A percentile compares a stretch with the other conserved stretches of the same genome.
Evolutionary conservation across 352 stramenopile species (phyloP).

Genomic region (Phytopythium aichiense): DNA sequence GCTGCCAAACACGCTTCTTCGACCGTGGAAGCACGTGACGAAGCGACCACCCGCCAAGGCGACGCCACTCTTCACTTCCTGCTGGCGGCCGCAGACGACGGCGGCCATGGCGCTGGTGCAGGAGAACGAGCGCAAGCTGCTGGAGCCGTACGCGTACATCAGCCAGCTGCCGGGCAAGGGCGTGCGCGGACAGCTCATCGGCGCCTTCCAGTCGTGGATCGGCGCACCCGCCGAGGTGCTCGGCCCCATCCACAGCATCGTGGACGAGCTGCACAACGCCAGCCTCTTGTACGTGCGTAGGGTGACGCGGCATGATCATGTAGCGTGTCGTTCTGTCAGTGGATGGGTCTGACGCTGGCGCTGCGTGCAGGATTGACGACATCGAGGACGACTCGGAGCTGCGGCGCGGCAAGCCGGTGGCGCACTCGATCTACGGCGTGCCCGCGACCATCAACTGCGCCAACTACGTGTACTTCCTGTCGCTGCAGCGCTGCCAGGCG

Average conservation of each 20-base stretch:
- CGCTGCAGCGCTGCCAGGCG: constrained; percentile 89
- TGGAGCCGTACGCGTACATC: constrained; percentile 90
- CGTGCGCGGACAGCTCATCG: constrained; percentile 83
- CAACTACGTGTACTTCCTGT: constrained; percentile 98
- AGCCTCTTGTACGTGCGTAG: constrained; percentile 75
- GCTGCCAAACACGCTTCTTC: background rate
- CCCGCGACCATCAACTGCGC: constrained; percentile 96
- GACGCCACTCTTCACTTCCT: too few species aligned
- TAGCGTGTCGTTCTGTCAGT: too few species aligned
- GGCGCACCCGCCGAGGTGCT: constrained; percentile 53
- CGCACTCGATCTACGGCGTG: constrained; percentile 96
- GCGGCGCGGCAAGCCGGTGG: constrained; percentile 90
- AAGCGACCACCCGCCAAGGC: background rate
- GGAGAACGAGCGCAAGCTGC: constrained; percentile 45
- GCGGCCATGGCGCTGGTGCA: constrained; percentile 20
- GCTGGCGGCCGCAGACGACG: background rate
- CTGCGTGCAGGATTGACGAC: constrained; percentile 87
- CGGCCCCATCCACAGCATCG: constrained; percentile 89
- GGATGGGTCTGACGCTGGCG: background rate
- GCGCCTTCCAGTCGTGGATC: constrained; percentile 88
- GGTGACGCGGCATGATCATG: background rate
- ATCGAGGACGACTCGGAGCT: constrained; percentile 98
- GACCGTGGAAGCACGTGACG: too few species aligned
- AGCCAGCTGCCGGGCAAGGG: constrained; percentile 86
- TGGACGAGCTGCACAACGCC: constrained; percentile 95